Base-by-base conservation (phyloP, 495 filamentous ascomycete species). In the Neurospora intermedia region DNA sequence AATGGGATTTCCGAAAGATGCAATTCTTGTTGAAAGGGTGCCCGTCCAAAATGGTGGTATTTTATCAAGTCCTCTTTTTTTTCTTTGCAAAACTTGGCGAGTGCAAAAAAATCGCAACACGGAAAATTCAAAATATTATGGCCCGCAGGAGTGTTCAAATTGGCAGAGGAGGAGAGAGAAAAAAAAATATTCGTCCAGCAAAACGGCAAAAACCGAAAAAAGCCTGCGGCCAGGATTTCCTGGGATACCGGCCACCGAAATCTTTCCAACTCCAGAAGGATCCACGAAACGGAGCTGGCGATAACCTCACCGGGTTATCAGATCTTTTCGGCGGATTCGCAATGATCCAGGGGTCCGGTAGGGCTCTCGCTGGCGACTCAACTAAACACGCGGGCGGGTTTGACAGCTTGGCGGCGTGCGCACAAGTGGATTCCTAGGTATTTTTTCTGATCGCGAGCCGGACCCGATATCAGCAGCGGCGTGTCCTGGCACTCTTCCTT, bases 221-320 rank as follows among this genome's bases (percentile, higher is more conserved):
- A 79, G 77, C 73, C 72, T 79, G 76, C 69, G 75, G 77, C 78
- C 77, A 75, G 79, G 79, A 76, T 77, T 66, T 72, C 76, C 78
- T 76, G 75, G 73, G 74, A 77, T 75, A 62, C 48, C 27, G 79
- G 74, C 72, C 72, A 75, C 74, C 76, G 78, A 78, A 76, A 73
- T 71, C 72, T 76, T 69, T 75, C 73, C 73, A 78, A 73, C 72
- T 74, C 69, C 74, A 75, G 69, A 71, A 74, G 77, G 77, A 74
- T 78, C 79, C 79, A 81, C 79, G 79, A 76, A 70, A 73, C 54
- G 54, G 54, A 66, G 54, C 54, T 77, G 78, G 76, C 71, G 78
- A 77, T 75, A 73, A 72, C 79, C 76, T 81, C 78, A 75, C 77
- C 74, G 74, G 79, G 73, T 77, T 78, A 73, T 76, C 54, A 27